phyloP scores from a whole-genome alignment of 2,329 filamentous ascomycete genomes.

The Monilinia laxa region DNA sequence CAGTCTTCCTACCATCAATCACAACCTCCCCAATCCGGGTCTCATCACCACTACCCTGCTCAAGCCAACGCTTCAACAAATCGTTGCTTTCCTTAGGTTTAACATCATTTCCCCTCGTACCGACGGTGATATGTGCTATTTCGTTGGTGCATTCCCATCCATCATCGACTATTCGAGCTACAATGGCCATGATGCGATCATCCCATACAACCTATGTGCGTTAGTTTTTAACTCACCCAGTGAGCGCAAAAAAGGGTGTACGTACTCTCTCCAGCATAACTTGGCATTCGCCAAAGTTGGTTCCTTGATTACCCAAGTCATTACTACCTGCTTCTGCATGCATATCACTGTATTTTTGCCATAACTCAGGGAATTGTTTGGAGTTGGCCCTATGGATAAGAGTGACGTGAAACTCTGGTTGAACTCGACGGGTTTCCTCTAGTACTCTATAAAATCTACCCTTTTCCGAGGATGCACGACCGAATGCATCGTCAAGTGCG shows the following conservation, averaged over 20 bases:
- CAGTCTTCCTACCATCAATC: constrained; percentile 33
- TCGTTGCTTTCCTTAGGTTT: constrained; percentile 97
- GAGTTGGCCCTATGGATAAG: constrained; percentile 76
- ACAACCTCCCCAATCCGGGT: constrained; percentile 38
- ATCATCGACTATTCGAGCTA: constrained; percentile 68
- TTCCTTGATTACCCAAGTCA: constrained; percentile 32
- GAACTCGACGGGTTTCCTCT: constrained; percentile 70
- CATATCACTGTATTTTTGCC: constrained; percentile 68
- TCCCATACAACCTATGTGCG: constrained; percentile 71
- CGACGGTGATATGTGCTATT: constrained; percentile 85
- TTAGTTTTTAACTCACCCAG: background rate
- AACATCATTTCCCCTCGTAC: constrained; percentile 69
- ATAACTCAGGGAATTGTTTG: constrained; percentile 64
- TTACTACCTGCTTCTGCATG: constrained; percentile 46
- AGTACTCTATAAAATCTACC: constrained; percentile 75
- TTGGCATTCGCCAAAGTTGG: constrained; percentile 62
- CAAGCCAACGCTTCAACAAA: constrained; percentile 72
- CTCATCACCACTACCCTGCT: constrained; percentile 48
- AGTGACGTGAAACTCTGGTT: constrained; percentile 89
- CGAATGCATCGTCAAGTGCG: constrained; percentile 71
- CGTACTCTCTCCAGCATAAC: constrained; percentile 61
- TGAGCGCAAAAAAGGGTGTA: constrained; percentile 1
- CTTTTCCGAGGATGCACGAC: constrained; percentile 49
- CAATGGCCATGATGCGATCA: constrained; percentile 84
- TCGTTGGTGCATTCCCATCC: constrained; percentile 71